Evolutionary conservation across 1,139 yeast genomes (phyloP).

Genomic region (Nakaseomyces glabratus): DNA sequence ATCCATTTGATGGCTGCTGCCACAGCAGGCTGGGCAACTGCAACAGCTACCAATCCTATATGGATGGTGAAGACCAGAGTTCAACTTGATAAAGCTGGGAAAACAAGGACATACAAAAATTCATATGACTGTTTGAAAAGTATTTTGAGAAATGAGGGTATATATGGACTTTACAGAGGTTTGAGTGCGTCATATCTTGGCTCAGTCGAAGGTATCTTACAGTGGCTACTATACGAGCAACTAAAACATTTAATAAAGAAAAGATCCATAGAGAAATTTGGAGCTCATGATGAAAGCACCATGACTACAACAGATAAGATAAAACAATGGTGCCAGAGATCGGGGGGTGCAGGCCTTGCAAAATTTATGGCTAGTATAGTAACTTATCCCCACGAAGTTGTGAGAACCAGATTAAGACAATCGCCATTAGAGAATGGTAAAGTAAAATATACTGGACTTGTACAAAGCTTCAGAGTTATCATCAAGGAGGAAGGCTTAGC

Average conservation of each 20-base stretch:
- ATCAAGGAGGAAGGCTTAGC: slow-evolving; percentile 85
- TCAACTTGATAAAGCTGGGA: slow-evolving; percentile 64
- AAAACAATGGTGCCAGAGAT: slow-evolving; percentile 88
- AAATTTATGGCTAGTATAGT: slow-evolving; percentile 85
- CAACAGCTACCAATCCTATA: slow-evolving; percentile 99
- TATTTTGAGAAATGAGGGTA: slow-evolving; percentile 68
- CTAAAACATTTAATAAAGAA: slow-evolving; percentile 67
- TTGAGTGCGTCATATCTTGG: slow-evolving; percentile 92
- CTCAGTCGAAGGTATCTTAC: slow-evolving; percentile 84
- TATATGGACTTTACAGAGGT: slow-evolving; percentile 75
- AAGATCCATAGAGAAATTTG: slow-evolving; percentile 40
- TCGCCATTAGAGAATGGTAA: slow-evolving; percentile 77
- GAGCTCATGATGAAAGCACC: slow-evolving; percentile 33
- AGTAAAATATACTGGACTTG: slow-evolving; percentile 80
- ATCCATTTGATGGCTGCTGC: slow-evolving; percentile 86
- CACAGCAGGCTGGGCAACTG: slow-evolving; percentile 86
- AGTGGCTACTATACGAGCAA: slow-evolving; percentile 95
- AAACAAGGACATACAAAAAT: slow-evolving; percentile 55
- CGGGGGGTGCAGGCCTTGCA: slow-evolving; percentile 97
- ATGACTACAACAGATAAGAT: slow-evolving; percentile 58
- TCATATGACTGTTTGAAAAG: slow-evolving; percentile 77
- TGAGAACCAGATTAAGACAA: slow-evolving; percentile 90
- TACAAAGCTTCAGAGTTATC: slow-evolving; percentile 77
- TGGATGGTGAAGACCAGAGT: slow-evolving; percentile 95
- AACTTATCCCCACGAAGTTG: slow-evolving; percentile 97